phyloP scores from a whole-genome alignment of 2,329 filamentous ascomycete genomes.

The Colletotrichum godetiae region DNA sequence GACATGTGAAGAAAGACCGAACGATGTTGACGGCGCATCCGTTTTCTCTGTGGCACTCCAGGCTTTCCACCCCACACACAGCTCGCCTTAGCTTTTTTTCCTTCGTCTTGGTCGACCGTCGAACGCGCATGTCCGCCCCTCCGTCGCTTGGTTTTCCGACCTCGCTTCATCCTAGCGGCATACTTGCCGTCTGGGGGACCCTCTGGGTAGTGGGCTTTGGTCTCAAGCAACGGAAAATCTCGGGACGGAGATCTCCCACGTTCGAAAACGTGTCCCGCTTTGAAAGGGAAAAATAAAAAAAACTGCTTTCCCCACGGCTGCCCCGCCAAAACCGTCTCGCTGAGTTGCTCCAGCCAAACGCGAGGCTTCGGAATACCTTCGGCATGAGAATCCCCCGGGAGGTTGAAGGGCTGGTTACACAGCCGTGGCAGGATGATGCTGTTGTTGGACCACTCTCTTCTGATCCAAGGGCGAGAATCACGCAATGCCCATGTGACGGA shows the following conservation, averaged over 20 bases:
- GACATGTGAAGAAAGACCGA: slow-evolving; percentile 29
- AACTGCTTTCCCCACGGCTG: not conserved
- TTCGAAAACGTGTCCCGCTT: slow-evolving; percentile 1
- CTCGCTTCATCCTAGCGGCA: slow-evolving; percentile 11
- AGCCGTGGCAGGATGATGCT: slow-evolving; percentile 5
- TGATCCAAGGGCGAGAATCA: slow-evolving; percentile 18
- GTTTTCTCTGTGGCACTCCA: slow-evolving; percentile 16
- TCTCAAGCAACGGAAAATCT: slow-evolving; percentile 22
- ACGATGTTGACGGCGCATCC: slow-evolving; percentile 22
- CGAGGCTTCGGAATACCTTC: slow-evolving; percentile 29
- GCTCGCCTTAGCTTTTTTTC: not conserved
- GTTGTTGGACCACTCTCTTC: slow-evolving; percentile 33
- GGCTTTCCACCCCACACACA: slow-evolving; percentile 1
- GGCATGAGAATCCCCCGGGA: slow-evolving; percentile 22
- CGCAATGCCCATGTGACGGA: slow-evolving; percentile 9
- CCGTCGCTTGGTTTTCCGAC: slow-evolving; percentile 5
- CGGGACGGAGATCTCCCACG: slow-evolving; percentile 25
- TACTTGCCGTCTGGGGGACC: slow-evolving; percentile 5
- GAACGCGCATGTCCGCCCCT: not conserved
- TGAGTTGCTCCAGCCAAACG: slow-evolving; percentile 10
- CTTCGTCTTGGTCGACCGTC: not conserved
- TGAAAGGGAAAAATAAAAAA: not conserved
- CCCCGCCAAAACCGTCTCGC: not conserved
- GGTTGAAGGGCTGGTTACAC: slow-evolving; percentile 2
- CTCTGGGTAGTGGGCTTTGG: not conserved